Base-by-base conservation (phyloP, 371 early-diverging fungal genomes). In the Fennellomyces sp. region DNA sequence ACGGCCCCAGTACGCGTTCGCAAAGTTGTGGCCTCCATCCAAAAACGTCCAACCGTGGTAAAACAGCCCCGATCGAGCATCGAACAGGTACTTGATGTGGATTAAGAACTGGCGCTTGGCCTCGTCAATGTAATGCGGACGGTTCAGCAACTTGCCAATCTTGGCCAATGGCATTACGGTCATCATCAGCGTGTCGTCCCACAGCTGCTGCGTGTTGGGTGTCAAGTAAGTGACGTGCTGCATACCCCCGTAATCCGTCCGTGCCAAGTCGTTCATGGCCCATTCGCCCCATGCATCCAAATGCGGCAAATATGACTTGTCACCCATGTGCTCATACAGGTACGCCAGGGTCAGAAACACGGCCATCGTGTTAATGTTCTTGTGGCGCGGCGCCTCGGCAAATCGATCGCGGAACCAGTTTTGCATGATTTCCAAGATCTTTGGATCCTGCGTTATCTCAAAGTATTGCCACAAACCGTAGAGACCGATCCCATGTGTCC, bases 161-260 rank as follows among this genome's bases (percentile, higher is more conserved):
- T 67, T 67, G 26, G 68, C 68, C 27, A 67, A 35, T 1, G 68
- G 68, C 19, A 67, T 39, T 8, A 67, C 68, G 2, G 68, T 67
- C 68, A 67, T 67, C 68, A 67, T 67, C 21, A 67, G 38, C 2
- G 68, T 67, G 28, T 67, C 68, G 25, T 67, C 68, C 68, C 68
- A 67, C 12, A 67, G 50, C 26, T 67, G 68, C 23, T 64, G 64
- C 3, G 49, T 52, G 28, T 67, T 63, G n/a, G 59, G 50, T 7
- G 68, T 47, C 7, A 58, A 26, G 35, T 63, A 67, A 15, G 68
- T 67, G 27, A 67, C 56, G 39, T 67, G 68, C 38, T 67, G 68
- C 56, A 67, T 56, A 52, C 68, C 68, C 28, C 68, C 68, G 49
- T 60, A 67, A 25, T 67, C 52, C 13, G 68, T 67, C 28, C 68